Base-by-base conservation (phyloP, 495 filamentous ascomycete genomes). In the Aspergillus sparsus region DNA sequence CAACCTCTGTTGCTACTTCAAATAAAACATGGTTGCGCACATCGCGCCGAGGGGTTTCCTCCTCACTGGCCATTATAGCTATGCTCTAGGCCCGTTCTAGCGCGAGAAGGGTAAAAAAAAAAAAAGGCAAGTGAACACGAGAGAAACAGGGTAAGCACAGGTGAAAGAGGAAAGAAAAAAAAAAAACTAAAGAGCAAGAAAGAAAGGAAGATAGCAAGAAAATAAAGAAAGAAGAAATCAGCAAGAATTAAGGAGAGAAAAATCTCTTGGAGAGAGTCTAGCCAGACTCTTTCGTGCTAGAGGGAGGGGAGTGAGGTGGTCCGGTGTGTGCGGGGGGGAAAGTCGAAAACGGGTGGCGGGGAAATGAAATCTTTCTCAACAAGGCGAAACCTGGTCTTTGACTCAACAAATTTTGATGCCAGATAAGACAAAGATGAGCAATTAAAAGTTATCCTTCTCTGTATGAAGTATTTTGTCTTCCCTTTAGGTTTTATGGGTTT, bases 1-100 rank as follows among this genome's bases (percentile, higher is more conserved):
- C 94, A 60, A 97, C 94, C 70, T 98, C 94, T 13, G 94, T 98
- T 34, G 94, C 92, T 60, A 97, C 77, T 77, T 98, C 94, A 66
- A 98, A 98, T 50, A 98, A 87, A 69, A 90, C 77, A 66, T 93
- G 89, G 68, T 90, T 89, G 74, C 82, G 85, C 46, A 91, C 83
- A 77, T 92, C 90, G 67, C 89, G 75, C 66, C 73, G 74, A 49
- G 75, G 70, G 34, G 75, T 70, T 37, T 80, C 79, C 51, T 62
- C 72, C 56, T 74, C 72, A 49, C 60, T 57, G 47, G 73, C 66
- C 68, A 73, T 75, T 18, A 53, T 51, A 31, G 55, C 47, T 55
- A 42, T 16, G 16, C 27, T 15, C 37, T 41, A 21, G 32, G 33
- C 15, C 21, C 18, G 37, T 31, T 27, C 12, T 46, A 11, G 33